phyloP scores from a whole-genome alignment of 345 rosid species.

The Euclidium syriacum region DNA sequence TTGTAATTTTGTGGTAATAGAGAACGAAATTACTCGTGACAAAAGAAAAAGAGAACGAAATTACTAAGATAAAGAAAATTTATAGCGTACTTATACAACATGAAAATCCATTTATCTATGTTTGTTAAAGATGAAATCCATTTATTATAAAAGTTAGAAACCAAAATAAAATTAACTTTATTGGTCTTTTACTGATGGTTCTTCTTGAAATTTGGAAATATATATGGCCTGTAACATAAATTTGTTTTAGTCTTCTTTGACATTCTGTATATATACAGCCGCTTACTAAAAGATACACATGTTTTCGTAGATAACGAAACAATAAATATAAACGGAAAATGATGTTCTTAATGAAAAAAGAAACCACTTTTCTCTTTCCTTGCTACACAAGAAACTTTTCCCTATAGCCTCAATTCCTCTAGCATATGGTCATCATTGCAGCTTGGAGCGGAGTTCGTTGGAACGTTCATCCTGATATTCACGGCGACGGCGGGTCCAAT shows the following conservation, averaged over 20 bases:
- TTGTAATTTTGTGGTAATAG: too few species aligned
- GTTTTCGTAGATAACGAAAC: neutral
- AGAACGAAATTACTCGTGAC: too few species aligned
- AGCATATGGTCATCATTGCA: constrained; percentile 15
- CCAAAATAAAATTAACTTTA: neutral
- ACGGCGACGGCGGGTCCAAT: constrained; percentile 92
- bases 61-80: too few species aligned
- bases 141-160: neutral
- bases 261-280: neutral
- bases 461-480: constrained; percentile 89
- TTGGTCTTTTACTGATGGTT: too few species aligned
- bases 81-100: neutral
- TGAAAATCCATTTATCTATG: neutral
- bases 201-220: neutral
- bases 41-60: too few species aligned
- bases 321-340: neutral
- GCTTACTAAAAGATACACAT: neutral
- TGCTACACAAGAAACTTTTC: constrained; percentile 13
- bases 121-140: too few species aligned
- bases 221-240: neutral
- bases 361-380: neutral
- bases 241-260: neutral
- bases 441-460: constrained; percentile 97
- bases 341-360: too few species aligned
- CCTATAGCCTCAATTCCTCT: neutral